Percentiles rank a stretch among this genome's conserved stretches.
phyloP scores from a whole-genome alignment of 1,139 yeast genomes.

The Arxiozyma heterogenica region DNA sequence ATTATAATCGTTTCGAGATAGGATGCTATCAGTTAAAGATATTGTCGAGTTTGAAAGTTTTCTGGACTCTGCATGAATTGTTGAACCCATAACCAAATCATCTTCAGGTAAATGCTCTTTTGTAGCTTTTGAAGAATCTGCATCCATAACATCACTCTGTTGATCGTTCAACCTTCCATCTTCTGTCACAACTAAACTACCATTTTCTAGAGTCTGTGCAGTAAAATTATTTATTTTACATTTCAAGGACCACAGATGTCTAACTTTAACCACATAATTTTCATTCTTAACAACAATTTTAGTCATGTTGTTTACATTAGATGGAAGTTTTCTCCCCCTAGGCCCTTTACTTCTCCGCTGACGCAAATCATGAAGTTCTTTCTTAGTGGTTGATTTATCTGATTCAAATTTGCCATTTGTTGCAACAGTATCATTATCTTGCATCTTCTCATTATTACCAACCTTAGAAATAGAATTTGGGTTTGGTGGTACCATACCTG shows the following conservation, averaged over 20 bases:
- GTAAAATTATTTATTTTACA: neutral
- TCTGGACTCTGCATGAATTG: neutral
- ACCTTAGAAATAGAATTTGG: neutral
- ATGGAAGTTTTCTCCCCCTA: conserved; percentile 64
- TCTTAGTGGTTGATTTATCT: neutral
- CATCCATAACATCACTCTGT: neutral
- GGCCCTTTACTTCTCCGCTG: conserved; percentile 65
- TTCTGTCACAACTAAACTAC: neutral
- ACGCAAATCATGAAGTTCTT: conserved; percentile 31
- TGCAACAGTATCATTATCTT: conserved; percentile 5
- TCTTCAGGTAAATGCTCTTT: neutral
- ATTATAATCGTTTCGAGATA: conserved; percentile 9
- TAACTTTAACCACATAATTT: conserved; percentile 20
- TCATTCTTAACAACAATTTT: conserved; percentile 37
- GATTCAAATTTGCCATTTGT: conserved; percentile 1
- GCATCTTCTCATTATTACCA: neutral
- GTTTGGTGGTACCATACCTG: conserved; percentile 47
- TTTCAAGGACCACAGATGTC: conserved; percentile 19
- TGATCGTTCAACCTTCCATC: neutral
- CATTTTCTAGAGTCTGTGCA: neutral
- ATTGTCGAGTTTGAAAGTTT: neutral
- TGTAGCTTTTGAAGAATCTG: neutral
- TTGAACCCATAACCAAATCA: neutral
- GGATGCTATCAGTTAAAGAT: conserved; percentile 8
- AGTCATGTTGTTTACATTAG: conserved; percentile 39